A percentile compares a stretch with the other conserved stretches of the same genome.
phyloP scores from a whole-genome alignment of 2,329 filamentous ascomycete species.

The Ophiocordyceps camponoti-floridani region DNA sequence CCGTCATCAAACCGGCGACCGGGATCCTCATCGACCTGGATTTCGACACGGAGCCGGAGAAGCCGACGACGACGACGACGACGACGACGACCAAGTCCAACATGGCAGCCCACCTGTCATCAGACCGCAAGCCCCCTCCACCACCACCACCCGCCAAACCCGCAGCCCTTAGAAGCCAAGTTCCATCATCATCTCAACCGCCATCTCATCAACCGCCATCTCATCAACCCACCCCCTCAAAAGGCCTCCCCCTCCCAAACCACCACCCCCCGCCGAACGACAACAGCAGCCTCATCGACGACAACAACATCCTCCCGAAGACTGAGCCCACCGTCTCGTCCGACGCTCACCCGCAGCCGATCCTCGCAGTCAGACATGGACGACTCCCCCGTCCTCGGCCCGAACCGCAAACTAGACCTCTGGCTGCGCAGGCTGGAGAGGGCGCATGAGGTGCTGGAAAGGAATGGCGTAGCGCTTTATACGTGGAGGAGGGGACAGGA shows the following conservation, averaged over 20 bases:
- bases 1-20: slow-evolving; percentile 24
- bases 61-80: slow-evolving; percentile 16
- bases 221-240: too few relatives aligned
- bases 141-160: slow-evolving; percentile 39
- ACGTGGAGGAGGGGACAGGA: slow-evolving; percentile 60
- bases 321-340: slow-evolving; percentile 16
- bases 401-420: slow-evolving; percentile 53
- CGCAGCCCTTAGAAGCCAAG: slow-evolving; percentile 28
- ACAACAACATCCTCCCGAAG: slow-evolving; percentile 10
- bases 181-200: too few relatives aligned
- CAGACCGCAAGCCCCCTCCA: slow-evolving; percentile 22
- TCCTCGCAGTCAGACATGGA: neutral
- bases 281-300: slow-evolving; percentile 1
- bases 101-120: slow-evolving; percentile 13
- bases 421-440: slow-evolving; percentile 52
- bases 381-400: slow-evolving; percentile 17
- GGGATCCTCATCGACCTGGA: slow-evolving; percentile 46
- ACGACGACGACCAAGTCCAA: slow-evolving; percentile 10
- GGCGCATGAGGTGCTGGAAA: slow-evolving; percentile 45
- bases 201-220: too few relatives aligned
- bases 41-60: slow-evolving; percentile 30
- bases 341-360: slow-evolving; percentile 19
- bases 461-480: slow-evolving; percentile 47
- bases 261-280: slow-evolving; percentile 3
- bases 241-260: neutral